Evolutionary conservation across 306 rosid species (phyloP).

Genomic region (Ziziphus jujuba): DNA sequence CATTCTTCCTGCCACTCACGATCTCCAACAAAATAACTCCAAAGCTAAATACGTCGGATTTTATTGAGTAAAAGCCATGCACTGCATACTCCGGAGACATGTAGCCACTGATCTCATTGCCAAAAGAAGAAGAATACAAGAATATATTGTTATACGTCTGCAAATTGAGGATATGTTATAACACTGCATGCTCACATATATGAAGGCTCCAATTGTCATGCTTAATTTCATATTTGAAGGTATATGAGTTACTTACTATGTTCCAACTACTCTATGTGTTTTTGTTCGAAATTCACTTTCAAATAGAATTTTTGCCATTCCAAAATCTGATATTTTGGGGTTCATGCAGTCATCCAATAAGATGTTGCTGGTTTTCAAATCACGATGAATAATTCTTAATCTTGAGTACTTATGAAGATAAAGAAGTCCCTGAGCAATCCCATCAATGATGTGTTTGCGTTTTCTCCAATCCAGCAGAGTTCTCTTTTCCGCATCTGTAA

Average conservation of each 20-base stretch:
- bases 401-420: no score
- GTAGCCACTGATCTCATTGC: background rate
- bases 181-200: no score
- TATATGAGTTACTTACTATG: conserved; percentile 10
- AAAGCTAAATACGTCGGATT: conserved; percentile 20
- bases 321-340: conserved; percentile 22
- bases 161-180: no score
- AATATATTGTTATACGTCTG: no score
- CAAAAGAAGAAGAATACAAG: background rate
- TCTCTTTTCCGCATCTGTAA: conserved; percentile 14
- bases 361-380: no score
- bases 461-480: conserved; percentile 10
- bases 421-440: conserved; percentile 22
- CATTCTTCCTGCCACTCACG: conserved; percentile 17
- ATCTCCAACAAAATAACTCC: conserved; percentile 22
- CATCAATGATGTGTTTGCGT: conserved; percentile 13
- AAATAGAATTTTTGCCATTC: conserved; percentile 10
- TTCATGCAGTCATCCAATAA: no score
- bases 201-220: no score
- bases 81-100: conserved; percentile 26
- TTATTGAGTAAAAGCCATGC: conserved; percentile 13
- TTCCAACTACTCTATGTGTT: conserved; percentile 15
- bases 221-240: background rate
- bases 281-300: conserved; percentile 8
- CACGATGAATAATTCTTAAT: no score